Evolutionary conservation across 2,329 filamentous ascomycete genomes (phyloP).

Genomic region (Cercospora janseana): DNA sequence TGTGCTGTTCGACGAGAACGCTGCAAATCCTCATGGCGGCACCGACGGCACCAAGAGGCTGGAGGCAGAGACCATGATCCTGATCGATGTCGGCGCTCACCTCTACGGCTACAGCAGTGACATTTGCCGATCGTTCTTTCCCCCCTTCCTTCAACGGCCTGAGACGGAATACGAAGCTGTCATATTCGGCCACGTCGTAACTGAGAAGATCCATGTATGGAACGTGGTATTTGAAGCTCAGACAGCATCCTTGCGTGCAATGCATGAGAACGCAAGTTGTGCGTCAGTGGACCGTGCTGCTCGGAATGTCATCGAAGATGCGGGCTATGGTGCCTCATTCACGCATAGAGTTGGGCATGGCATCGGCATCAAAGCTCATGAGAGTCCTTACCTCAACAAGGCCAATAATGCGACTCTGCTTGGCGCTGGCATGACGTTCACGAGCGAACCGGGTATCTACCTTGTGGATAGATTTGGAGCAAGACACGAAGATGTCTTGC

Average conservation of each 20-base stretch:
- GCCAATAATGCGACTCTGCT: conserved; percentile 53
- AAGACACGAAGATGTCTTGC: conserved; percentile 61
- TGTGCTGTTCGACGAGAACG: conserved; percentile 60
- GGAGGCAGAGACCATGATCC: conserved; percentile 55
- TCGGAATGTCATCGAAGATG: conserved; percentile 55
- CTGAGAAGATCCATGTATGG: conserved; percentile 59
- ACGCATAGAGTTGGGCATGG: conserved; percentile 64
- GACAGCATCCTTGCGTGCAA: conserved; percentile 52
- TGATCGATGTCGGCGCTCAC: conserved; percentile 63
- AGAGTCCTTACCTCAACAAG: conserved; percentile 64
- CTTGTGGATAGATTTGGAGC: conserved; percentile 60
- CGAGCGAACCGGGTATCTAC: conserved; percentile 63
- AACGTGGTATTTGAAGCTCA: conserved; percentile 62
- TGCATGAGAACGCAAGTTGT: conserved; percentile 54
- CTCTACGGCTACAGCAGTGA: conserved; percentile 63
- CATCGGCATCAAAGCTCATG: conserved; percentile 66
- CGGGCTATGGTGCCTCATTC: conserved; percentile 59
- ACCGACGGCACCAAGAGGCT: conserved; percentile 52
- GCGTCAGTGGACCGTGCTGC: conserved; percentile 62
- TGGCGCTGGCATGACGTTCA: conserved; percentile 61
- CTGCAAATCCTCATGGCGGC: conserved; percentile 55
- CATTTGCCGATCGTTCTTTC: conserved; percentile 60
- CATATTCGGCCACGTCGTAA: conserved; percentile 22
- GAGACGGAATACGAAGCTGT: conserved; percentile 36
- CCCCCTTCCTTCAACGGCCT: conserved; percentile 36